Percentiles rank a stretch among this genome's conserved stretches.
Evolutionary conservation across 495 filamentous ascomycete species (phyloP).

Genomic region (Chaetomium tenue): DNA sequence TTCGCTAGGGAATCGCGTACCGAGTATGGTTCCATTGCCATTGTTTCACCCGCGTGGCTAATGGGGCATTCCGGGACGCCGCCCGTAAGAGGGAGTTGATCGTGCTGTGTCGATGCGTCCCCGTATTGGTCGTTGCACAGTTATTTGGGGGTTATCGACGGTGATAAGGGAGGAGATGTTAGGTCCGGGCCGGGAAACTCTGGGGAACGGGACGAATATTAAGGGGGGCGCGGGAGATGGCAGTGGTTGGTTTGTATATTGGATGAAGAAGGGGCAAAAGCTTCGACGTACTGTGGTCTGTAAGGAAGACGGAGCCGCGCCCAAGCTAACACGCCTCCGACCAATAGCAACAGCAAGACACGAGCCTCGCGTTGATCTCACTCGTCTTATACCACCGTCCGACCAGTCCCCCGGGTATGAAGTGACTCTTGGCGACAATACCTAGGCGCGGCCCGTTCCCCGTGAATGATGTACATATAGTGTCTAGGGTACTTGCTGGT

Average conservation of each 20-base stretch:
- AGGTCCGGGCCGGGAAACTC: neutral
- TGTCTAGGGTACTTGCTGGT: neutral
- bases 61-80: neutral
- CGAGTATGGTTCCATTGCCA: neutral
- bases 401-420: neutral
- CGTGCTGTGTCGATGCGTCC: no score
- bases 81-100: neutral
- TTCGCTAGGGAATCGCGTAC: neutral
- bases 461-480: neutral
- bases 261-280: neutral
- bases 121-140: neutral
- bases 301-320: neutral
- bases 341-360: neutral
- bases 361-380: neutral
- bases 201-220: neutral
- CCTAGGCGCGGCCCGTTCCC: neutral
- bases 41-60: neutral
- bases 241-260: neutral
- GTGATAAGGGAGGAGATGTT: neutral
- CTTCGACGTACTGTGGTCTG: neutral
- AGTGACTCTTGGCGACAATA: slow-evolving; percentile 4
- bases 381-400: neutral
- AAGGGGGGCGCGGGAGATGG: neutral
- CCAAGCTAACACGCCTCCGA: neutral
- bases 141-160: neutral